Base-by-base conservation (phyloP, 345 rosid genomes). In the Ceriops zippeliana region DNA sequence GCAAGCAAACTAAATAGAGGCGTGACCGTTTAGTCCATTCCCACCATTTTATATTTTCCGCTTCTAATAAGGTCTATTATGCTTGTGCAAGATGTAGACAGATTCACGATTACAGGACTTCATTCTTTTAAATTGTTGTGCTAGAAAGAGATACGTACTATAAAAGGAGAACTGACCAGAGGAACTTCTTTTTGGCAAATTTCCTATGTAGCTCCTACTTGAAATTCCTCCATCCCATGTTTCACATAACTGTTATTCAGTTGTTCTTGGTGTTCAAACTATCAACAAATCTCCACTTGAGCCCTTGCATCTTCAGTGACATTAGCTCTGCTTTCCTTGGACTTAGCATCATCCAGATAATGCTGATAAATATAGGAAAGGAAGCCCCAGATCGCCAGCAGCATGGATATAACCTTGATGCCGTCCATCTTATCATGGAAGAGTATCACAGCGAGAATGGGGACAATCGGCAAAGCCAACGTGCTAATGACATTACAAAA, bases 341-440 rank as follows among this genome's bases (percentile, higher is more conserved):
- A 62, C 56, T 76, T 63, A 5, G 63, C 53, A 32, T 80, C 87
- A 37, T 79, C 86, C 1, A 83, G 26, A 67, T 78, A 69, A 57
- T 84, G 83, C 70, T 83, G 91, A 67, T 83, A 83, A 10, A 73
- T 38, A 69, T 85, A 87, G 15, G 89, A 83, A 52, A 77, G 28
- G 27, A 85, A 85, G 4, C 89, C 87, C 89, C 87, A 85, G 11
- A 83, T 21, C 2, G 89, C 85, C 74, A 83, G 28, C 54, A 85
- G 5, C 87, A 83, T 37, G 1, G 87, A 85, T 13, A 87, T 74
- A 24, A 58, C 85, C 81, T 85, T 83, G n/a, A 80, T 71, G 3
- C 87, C 91, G 24, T 83, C 73, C 86, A 87, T 82, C 72, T 79
- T 79, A 19, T 87, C 91, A 62, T 72, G 78, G 66, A 87, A 85